Evolutionary conservation across 2,329 filamentous ascomycete species (phyloP).

Genomic region (Penicillium sp.): DNA sequence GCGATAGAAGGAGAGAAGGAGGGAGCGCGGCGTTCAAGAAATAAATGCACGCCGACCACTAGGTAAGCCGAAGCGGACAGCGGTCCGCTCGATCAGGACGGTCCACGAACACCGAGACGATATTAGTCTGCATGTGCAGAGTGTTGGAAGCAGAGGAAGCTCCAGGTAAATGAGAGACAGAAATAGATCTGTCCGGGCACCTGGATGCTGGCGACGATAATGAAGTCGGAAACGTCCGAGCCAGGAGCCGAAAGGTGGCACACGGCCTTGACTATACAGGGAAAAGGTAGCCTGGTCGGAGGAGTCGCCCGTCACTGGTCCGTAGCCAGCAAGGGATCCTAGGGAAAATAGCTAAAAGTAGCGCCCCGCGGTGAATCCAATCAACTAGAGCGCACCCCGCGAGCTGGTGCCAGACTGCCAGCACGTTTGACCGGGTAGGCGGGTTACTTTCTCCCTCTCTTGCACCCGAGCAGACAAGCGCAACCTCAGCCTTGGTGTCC

Average conservation of each 20-base stretch:
- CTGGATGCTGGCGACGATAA: not conserved
- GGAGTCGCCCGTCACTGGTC: constrained; percentile 24
- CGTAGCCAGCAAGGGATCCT: constrained; percentile 23
- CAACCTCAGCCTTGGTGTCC: not conserved
- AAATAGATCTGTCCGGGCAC: not conserved
- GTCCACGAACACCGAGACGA: not conserved
- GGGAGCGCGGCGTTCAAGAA: not conserved
- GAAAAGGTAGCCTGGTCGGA: constrained; percentile 23
- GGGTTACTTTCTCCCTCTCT: not conserved
- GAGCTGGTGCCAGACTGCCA: not conserved
- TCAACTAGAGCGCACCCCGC: constrained; percentile 16
- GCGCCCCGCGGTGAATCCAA: constrained; percentile 27
- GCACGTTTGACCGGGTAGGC: not conserved
- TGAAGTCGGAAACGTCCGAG: constrained; percentile 15
- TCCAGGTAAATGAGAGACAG: not conserved
- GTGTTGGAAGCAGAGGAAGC: not conserved
- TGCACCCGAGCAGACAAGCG: not conserved
- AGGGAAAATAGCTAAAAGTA: constrained; percentile 23
- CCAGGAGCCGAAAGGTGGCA: constrained; percentile 18
- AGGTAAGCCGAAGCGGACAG: not conserved
- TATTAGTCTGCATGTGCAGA: not conserved
- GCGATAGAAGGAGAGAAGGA: not conserved
- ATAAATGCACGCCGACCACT: not conserved
- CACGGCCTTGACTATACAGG: constrained; percentile 20
- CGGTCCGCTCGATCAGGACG: not conserved